Evolutionary conservation across 2,329 filamentous ascomycete genomes (phyloP).

Genomic region (Ascochyta pisi): DNA sequence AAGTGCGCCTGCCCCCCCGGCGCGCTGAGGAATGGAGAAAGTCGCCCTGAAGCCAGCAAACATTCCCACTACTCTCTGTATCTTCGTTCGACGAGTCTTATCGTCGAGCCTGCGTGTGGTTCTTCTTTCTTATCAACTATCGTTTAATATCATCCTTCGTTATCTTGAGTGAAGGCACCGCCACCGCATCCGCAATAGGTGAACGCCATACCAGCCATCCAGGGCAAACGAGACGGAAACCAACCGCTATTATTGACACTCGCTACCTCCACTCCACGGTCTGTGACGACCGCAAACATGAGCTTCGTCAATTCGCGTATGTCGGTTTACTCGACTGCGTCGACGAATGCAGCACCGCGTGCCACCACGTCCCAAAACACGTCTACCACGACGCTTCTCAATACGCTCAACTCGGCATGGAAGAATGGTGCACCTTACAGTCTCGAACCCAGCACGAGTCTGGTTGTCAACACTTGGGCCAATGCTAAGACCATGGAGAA

Average conservation of each 20-base stretch:
- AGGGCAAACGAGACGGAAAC: conserved; percentile 9
- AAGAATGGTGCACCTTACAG: conserved; percentile 80
- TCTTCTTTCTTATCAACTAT: conserved; percentile 33
- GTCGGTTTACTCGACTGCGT: conserved; percentile 67
- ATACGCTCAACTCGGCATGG: conserved; percentile 89
- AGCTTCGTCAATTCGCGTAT: conserved; percentile 66
- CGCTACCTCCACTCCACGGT: conserved; percentile 22
- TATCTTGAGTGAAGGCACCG: conserved; percentile 16
- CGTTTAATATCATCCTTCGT: conserved; percentile 37
- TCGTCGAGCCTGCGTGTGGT: conserved; percentile 22
- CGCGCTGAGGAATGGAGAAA: conserved; percentile 31
- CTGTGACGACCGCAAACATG: conserved; percentile 30
- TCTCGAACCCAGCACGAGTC: conserved; percentile 86
- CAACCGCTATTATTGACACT: conserved; percentile 26
- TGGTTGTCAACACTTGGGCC: conserved; percentile 96
- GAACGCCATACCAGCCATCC: conserved; percentile 10
- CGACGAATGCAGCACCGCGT: conserved; percentile 61
- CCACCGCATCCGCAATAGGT: neutral
- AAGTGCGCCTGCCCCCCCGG: conserved; percentile 15
- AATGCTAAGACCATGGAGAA: conserved; percentile 77
- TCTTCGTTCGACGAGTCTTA: conserved; percentile 13
- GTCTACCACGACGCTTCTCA: conserved; percentile 90
- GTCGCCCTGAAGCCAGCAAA: conserved; percentile 29
- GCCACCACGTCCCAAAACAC: conserved; percentile 67
- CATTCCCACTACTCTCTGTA: conserved; percentile 16